Base-by-base conservation (phyloP, 148 eudicot genomes). In the Gaultheria prostrata region DNA sequence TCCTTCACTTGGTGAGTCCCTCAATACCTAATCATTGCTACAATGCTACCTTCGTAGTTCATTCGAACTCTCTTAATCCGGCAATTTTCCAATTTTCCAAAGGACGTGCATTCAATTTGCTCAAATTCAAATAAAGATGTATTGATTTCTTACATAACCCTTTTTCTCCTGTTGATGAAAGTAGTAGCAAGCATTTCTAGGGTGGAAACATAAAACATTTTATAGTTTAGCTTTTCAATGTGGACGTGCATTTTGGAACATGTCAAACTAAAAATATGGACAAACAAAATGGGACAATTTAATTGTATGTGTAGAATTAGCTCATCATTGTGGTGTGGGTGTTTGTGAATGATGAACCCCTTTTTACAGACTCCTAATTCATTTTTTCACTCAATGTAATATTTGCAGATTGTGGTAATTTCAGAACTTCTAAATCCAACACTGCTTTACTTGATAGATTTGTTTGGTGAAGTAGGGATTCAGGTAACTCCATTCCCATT, bases 1-100 rank as follows among this genome's bases (percentile, higher is more conserved):
- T 74, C 51, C 77, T 21, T 74, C 77, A 39, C 51, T 43, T 74
- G 0, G 77, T 74, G 77, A 74, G 50, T 43, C 77, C 35, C 24
- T 65, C 71, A 26, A 65, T 26, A 28, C 33, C 71, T 65, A 65
- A 10, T 26, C 30, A 65, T 65, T 26, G 15, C 71, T 10, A 21
- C 71, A 65, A 65, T 26, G 17, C 33, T 65, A 26, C 15, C 71
- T 65, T 63, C 30, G 7, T 54, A 54, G 21, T 18, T 54, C 59
- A 54, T 20, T 59, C 24, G 4, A 26, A 24, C 71, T 65, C 33
- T 65, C 71, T 65, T 65, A 32, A 24, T 65, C 17, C 33, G 10
- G 71, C 28, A 30, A 65, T 26, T 6, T n/a, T 63, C 71, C 9
- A 26, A 13, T 26, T 30, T 26, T 59, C 24, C 24, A 26, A 61